Conservation (phyloP, 306 rosid genomes). For the Casuarina glauca region DNA sequence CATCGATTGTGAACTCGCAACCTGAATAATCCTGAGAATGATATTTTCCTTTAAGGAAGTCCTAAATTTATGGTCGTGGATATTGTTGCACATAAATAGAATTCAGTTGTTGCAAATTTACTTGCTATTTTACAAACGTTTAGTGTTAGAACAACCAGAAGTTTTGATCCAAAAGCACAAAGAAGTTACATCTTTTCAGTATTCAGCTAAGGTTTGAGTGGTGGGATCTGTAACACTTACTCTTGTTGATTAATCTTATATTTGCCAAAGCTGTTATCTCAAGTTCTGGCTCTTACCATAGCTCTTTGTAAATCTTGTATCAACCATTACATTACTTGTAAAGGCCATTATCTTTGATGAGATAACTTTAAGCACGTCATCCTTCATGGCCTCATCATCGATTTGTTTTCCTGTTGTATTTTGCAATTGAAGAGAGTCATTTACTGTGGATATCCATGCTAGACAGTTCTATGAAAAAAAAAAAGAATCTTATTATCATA, state of each 20-base stretch:
- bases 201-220: not conserved
- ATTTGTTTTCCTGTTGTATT: not conserved
- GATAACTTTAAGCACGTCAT: not conserved
- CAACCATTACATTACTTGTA: not conserved
- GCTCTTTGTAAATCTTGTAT: not conserved
- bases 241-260: not conserved
- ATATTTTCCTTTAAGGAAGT: not conserved
- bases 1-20: not conserved
- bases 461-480: not conserved
- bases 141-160: not conserved
- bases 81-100: not conserved
- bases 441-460: not conserved
- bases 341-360: not conserved
- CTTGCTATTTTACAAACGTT: not conserved
- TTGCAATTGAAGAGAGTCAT: not conserved
- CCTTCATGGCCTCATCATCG: not conserved
- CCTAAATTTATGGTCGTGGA: not conserved
- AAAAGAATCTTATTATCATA: not conserved
- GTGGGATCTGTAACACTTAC: not conserved
- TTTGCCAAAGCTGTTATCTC: not conserved
- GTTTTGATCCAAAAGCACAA: not conserved
- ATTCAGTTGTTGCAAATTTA: not conserved
- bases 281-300: not conserved
- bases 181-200: not conserved
- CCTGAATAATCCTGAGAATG: too few relatives aligned